Percentiles rank a stretch among this genome's conserved stretches.
These are phyloP conservation scores for Ophiostoma piceae DNA, from an alignment of 2,329 filamentous ascomycete genomes.

Conservation along the genomic window DNA sequence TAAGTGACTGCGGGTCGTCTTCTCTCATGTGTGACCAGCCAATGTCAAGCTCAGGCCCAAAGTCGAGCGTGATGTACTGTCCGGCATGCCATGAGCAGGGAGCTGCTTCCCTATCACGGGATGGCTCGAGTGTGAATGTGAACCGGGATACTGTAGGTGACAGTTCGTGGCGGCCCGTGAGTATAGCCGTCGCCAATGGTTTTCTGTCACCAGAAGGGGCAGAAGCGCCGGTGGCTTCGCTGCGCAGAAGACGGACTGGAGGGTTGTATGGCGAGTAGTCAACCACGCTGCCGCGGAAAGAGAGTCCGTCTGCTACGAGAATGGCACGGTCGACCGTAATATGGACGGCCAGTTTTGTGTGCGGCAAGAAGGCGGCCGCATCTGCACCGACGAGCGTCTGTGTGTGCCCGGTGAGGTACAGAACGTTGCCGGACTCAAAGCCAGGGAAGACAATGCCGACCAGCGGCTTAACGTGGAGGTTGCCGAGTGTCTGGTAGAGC, in stretches of 20 bases:
- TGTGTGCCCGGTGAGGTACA: constrained; percentile 68
- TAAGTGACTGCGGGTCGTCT: constrained; percentile 70
- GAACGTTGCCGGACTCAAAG: constrained; percentile 64
- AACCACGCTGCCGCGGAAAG: constrained; percentile 58
- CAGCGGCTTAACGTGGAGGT: constrained; percentile 60
- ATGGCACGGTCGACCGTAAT: constrained; percentile 57
- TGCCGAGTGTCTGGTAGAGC: constrained; percentile 78
- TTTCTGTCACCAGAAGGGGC: not conserved
- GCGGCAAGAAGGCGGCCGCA: constrained; percentile 59
- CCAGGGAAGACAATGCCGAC: constrained; percentile 70
- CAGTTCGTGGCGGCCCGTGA: constrained; percentile 55
- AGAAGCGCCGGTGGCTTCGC: constrained; percentile 40
- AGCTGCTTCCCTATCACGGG: not conserved
- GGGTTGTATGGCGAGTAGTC: constrained; percentile 76
- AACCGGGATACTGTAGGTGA: constrained; percentile 65
- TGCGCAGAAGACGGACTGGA: constrained; percentile 57
- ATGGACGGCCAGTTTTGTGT: constrained; percentile 66
- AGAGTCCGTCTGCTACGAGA: constrained; percentile 59
- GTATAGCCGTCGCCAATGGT: constrained; percentile 42
- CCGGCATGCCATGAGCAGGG: constrained; percentile 57
- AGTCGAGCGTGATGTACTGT: constrained; percentile 73
- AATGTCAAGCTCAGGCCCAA: constrained; percentile 60
- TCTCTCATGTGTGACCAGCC: constrained; percentile 83
- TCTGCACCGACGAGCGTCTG: constrained; percentile 60
- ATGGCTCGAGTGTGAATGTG: constrained; percentile 35